Evolutionary conservation across 768 basidiomycete species (phyloP), one percentile per base, ranked within the genome.

Genomic region (Mycena olivaceomarginata): DNA sequence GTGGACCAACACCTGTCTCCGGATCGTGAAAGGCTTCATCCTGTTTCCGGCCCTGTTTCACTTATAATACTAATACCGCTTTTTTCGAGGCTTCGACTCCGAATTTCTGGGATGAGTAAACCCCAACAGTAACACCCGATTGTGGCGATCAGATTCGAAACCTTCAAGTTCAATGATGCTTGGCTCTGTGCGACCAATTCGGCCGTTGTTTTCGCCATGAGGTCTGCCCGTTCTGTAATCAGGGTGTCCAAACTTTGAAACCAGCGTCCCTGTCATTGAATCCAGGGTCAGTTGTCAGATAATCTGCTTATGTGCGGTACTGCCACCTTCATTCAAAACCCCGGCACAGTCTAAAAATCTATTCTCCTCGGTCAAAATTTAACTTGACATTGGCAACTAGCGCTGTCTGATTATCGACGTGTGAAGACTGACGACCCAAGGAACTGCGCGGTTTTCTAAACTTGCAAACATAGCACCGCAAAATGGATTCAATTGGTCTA

Each of bases 331-430:
- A 12, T 10, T 45, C 25, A 59, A 59, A 59, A 31, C 31, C 31
- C 20, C 51, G 64, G 40, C 46, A 67, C n/a, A 12, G 43, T 65
- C 41, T 2, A 9, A 65, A 9, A 65, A 31, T 45, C 41, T 22
- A 65, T 65, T 45, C 25, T 65, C 63, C 43, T 39, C 56, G 56
- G 20, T 22, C 67, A 18, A 18, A 53, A 67, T 53, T 56, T 15
- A 22, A 15, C 31, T 56, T 18, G 65, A 46, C 40, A 25, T 66
- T 7, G 46, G 31, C 8, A 20, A 67, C 53, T 59, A 59, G 53
- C 56, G 68, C 68, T 69, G 22, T 22, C 40, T 59, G 68, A 70
- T 60, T 59, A 45, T 60, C 68, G 37, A 22, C 57, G 11, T 59
- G 43, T 25, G 12, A 57, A 57, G 4, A 40, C 20, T 39, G 39